phyloP scores from a whole-genome alignment of 2,329 filamentous ascomycete species.

The Chaetomiaceae sp. region DNA sequence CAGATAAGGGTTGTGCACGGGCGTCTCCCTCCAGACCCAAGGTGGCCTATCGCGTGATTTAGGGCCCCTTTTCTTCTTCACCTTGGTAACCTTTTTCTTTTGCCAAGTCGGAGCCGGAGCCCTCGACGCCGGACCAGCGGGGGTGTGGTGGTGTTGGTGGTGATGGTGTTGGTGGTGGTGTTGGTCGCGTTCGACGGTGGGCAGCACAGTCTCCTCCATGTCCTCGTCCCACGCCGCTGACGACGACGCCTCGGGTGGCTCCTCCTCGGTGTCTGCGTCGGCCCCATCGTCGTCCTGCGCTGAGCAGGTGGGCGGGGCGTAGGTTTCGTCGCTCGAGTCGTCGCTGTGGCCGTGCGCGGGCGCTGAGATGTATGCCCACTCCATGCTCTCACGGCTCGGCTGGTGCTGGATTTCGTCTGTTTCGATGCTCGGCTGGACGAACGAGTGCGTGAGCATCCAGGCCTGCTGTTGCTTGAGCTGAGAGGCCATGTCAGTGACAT shows the following conservation, averaged over 20 bases:
- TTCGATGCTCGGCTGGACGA: not conserved
- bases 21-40: constrained; percentile 2
- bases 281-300: not conserved
- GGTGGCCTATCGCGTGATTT: not conserved
- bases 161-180: no score
- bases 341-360: not conserved
- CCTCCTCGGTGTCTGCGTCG: not conserved
- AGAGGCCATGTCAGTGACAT: not conserved
- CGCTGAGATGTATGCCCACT: not conserved
- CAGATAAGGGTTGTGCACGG: not conserved
- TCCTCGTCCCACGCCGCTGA: not conserved
- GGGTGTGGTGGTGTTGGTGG: no score
- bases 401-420: not conserved
- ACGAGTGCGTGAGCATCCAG: not conserved
- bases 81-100: no score
- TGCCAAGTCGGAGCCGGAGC: no score
- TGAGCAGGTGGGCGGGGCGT: not conserved
- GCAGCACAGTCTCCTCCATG: not conserved
- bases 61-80: not conserved
- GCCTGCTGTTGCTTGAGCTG: not conserved
- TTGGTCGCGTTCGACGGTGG: not conserved
- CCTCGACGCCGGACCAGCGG: no score
- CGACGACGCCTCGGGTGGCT: not conserved
- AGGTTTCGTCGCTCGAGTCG: not conserved
- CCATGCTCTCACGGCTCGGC: not conserved